Evolutionary conservation across 768 basidiomycete species (phyloP), one percentile per base, ranked within the genome.

Genomic region (Neoboletus magnificus): DNA sequence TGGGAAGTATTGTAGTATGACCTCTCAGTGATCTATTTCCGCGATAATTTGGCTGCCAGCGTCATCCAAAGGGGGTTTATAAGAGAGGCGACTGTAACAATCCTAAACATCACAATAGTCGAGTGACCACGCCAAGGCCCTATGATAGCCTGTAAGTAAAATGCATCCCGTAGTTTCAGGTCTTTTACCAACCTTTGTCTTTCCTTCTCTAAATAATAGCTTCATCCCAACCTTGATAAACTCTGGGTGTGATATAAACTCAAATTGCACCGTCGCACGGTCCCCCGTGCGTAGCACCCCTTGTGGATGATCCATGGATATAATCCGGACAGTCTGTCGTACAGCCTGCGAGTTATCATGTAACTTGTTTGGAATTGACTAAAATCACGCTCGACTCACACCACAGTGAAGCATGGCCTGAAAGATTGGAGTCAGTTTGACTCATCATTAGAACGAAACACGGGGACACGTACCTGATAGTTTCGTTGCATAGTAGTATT

Each of bases 351-450:
- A 48, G 32, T 22, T 43, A 52, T 57, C 51, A 25, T 53, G 39
- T 58, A 39, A 50, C 30, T 32, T 37, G 18, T 50, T 29, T 55
- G 23, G 22, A 5, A n/a, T 18, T 23, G 36, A 29, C 29, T 15
- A 12, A 48, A 33, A 36, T 42, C n/a, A 29, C 20, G 12, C n/a
- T 45, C 8, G 16, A 72, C 82, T 62, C 68, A 88, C 87, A 25
- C 93, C 93, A 64, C 93, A 95, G 68, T 96, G 93, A 65, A 96
- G 77, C 93, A 96, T 95, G 0, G 91, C 91, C 83, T 89, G 49
- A 27, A 35, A 13, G 37, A 5, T 36, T 6, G 5, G 11, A 13
- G 20, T 58, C 25, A 61, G 29, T 32, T n/a, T 8, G 45, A 51
- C 5, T 36, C 33, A 27, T 48, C 22, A 48, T 52, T 16, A 36